phyloP scores from a whole-genome alignment of 164 flowering plant genomes.

The Cinnamomum chago region DNA sequence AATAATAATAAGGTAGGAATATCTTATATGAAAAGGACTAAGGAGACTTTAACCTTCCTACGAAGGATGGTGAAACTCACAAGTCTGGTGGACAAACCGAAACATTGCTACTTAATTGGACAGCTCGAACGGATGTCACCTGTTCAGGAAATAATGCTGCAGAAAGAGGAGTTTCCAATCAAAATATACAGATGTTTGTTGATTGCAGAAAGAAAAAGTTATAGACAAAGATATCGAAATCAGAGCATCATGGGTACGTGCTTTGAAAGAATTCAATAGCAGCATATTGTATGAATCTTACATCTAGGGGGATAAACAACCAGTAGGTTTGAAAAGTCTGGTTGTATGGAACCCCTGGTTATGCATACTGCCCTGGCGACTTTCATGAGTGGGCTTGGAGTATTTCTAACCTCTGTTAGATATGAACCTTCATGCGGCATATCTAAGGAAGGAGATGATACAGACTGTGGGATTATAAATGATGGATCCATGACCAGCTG shows the following conservation, averaged over 20 bases:
- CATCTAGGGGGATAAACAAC: conserved; percentile 83
- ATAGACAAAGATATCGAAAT: neutral
- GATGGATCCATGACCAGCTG: conserved; percentile 68
- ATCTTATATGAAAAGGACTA: no score
- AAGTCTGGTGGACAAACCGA: conserved; percentile 74
- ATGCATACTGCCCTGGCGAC: conserved; percentile 87
- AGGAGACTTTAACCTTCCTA: no score
- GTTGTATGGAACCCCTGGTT: conserved; percentile 42
- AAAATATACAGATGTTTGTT: neutral
- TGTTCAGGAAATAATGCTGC: conserved; percentile 78
- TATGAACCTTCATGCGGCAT: conserved; percentile 17
- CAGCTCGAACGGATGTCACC: conserved; percentile 59
- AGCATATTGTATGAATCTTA: conserved; percentile 27
- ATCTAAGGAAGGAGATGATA: conserved; percentile 16
- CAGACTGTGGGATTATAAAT: conserved; percentile 27
- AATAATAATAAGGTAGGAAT: no score
- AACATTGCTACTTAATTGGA: conserved; percentile 63
- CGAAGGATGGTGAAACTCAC: conserved; percentile 44
- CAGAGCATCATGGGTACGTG: neutral
- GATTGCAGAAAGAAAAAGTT: neutral
- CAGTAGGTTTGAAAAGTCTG: conserved; percentile 51
- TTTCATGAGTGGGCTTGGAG: conserved; percentile 16
- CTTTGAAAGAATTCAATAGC: neutral
- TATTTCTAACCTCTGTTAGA: conserved; percentile 13
- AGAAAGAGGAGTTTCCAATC: conserved; percentile 12